Conservation (phyloP, 345 rosid genomes). For the Eucalyptus curtisii region DNA sequence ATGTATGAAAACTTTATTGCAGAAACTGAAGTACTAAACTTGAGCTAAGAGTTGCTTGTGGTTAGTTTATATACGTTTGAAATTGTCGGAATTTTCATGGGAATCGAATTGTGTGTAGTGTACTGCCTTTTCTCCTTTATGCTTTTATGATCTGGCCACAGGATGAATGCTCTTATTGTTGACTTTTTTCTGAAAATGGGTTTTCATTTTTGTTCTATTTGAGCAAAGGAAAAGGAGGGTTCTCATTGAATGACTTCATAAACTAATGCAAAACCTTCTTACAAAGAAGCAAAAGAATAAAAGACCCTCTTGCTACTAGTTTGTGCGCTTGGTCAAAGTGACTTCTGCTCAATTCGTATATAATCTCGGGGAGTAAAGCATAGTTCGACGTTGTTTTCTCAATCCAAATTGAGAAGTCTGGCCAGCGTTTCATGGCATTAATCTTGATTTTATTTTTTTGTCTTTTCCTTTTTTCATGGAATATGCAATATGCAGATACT, state of each 20-base stretch:
- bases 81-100: neutral
- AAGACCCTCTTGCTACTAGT: neutral
- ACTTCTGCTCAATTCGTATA: neutral
- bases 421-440: neutral
- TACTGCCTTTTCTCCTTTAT: neutral
- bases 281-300: neutral
- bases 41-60: neutral
- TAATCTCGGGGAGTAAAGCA: neutral
- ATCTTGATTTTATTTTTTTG: neutral
- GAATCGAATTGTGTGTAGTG: neutral
- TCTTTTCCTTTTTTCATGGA: neutral
- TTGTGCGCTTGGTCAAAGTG: neutral
- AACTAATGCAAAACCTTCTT: neutral
- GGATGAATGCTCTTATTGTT: neutral
- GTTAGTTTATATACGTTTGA: neutral
- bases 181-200: neutral
- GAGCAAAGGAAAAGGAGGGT: neutral
- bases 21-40: neutral
- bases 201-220: neutral
- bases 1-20: neutral
- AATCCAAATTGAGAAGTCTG: neutral
- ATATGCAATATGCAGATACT: conserved; percentile 37
- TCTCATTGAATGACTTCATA: neutral
- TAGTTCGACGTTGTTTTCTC: neutral
- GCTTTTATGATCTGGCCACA: neutral